Base-by-base conservation (phyloP, 2,329 filamentous ascomycete species). In the Colletotrichum horii region DNA sequence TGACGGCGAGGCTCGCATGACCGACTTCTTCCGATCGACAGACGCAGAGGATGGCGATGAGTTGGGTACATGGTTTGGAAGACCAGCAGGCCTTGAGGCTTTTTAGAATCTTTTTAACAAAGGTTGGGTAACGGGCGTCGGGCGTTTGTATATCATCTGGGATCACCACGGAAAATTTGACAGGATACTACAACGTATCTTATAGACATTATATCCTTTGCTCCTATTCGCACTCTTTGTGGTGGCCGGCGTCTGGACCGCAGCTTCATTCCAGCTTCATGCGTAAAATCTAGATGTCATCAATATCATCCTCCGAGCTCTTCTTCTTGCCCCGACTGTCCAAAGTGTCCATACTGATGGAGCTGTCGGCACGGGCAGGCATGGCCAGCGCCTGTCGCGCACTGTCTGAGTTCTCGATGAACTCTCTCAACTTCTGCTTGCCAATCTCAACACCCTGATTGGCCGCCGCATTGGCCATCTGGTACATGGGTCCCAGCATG, bases 401-500 rank as follows among this genome's bases (percentile, higher is more conserved):
- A 14, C 94, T 94, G 80, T 98, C 95, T n/a, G 93, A 95, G 80
- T 91, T 94, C 86, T 96, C 95, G 74, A 98, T 89, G 81, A 98
- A 98, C 36, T 98, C 95, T 28, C 96, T 92, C 62, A 98, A 91
- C 80, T 94, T 93, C 87, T 97, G 94, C 88, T 98, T 98, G 82
- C 95, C 95, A 79, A 99, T 95, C 79, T 98, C 95, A 34, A 98
- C 81, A 9, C 95, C 97, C 86, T 99, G 97, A 77, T 90, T 90
- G 64, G 92, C 93, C 6, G 97, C 97, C 16, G 97, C 97, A 80
- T 97, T 97, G 78, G 92, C 91, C 95, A 99, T 98, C 82, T 97
- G 96, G 79, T 97, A 89, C 89, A 99, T 98, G 0, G 97, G 97
- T 1, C 97, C 97, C 87, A 98, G 96, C 19, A 99, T 92, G 83